Evolutionary conservation across 208 protist genomes (phyloP).

Genomic region (Crithidia brevicula): DNA sequence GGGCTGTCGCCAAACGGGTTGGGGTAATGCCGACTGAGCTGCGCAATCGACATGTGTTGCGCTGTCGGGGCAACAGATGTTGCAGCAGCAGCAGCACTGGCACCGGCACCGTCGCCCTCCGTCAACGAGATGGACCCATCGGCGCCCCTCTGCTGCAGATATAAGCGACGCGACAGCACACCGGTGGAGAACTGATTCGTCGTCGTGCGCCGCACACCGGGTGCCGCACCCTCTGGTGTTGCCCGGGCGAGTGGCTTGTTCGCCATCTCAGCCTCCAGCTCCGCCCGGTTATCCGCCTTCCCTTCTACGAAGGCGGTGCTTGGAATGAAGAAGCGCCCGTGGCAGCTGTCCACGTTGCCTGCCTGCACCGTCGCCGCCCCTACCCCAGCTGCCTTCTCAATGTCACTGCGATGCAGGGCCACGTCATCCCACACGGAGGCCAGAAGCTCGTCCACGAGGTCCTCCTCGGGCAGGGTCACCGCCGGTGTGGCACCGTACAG

Average conservation of each 20-base stretch:
- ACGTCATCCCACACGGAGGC: conserved; percentile 68
- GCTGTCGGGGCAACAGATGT: conserved; percentile 11
- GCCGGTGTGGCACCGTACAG: conserved; percentile 19
- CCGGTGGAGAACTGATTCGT: neutral
- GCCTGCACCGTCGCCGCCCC: conserved; percentile 2
- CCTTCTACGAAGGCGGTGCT: conserved; percentile 48
- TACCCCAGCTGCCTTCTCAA: conserved; percentile 38
- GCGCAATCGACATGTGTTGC: conserved; percentile 45
- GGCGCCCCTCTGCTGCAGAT: conserved; percentile 5
- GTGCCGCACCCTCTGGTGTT: conserved; percentile 77
- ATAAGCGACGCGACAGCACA: neutral
- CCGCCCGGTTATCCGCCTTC: conserved; percentile 56
- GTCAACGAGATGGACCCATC: too few relatives aligned
- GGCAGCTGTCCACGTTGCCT: conserved; percentile 22
- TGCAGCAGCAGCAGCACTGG: neutral
- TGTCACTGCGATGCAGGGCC: conserved; percentile 51
- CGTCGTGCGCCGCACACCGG: conserved; percentile 58
- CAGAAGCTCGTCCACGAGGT: conserved; percentile 53
- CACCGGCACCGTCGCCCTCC: neutral
- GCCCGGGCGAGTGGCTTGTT: conserved; percentile 41
- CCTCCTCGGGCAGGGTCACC: conserved; percentile 51
- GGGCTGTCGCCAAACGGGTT: conserved; percentile 85
- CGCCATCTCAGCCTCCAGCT: conserved; percentile 34
- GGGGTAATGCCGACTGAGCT: conserved; percentile 75
- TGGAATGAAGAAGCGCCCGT: conserved; percentile 47